Percentiles rank a stretch among this genome's conserved stretches.
These are phyloP conservation scores for Breviolum minutum DNA, from an alignment of 73 alveolate genomes.

Conservation along the genomic window DNA sequence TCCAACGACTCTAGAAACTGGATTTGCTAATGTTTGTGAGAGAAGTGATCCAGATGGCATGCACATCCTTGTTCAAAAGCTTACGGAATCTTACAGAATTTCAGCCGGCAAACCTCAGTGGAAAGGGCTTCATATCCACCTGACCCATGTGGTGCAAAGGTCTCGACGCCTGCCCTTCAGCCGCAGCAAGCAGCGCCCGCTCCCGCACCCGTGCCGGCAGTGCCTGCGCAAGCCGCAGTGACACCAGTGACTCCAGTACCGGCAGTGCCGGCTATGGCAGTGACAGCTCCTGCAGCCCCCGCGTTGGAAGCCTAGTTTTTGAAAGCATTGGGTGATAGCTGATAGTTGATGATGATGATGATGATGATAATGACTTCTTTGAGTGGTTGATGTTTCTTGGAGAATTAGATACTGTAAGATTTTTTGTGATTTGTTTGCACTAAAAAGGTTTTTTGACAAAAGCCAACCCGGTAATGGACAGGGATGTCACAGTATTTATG, in stretches of 20 bases:
- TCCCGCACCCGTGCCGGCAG: constrained; percentile 11
- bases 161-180: constrained; percentile 38
- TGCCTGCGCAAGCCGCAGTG: background rate
- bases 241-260: background rate
- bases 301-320: background rate
- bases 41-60: too few species aligned
- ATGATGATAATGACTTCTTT: background rate
- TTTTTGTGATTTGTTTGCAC: too few species aligned
- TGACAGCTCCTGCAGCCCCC: constrained; percentile 11
- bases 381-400: background rate
- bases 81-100: too few species aligned
- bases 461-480: background rate
- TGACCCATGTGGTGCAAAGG: background rate
- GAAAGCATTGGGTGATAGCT: background rate
- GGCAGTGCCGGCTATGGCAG: constrained; percentile 18
- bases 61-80: too few species aligned
- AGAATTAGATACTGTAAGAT: too few species aligned
- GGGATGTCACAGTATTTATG: background rate
- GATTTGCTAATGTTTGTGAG: too few species aligned
- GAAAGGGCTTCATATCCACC: too few species aligned
- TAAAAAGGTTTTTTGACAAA: background rate
- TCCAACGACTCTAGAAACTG: too few species aligned
- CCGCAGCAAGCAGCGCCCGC: constrained; percentile 25
- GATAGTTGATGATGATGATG: background rate
- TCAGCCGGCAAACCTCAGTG: too few species aligned